These are phyloP conservation scores for Salix arbutifolia DNA, from an alignment of 345 rosid genomes.

Conservation along the genomic window DNA sequence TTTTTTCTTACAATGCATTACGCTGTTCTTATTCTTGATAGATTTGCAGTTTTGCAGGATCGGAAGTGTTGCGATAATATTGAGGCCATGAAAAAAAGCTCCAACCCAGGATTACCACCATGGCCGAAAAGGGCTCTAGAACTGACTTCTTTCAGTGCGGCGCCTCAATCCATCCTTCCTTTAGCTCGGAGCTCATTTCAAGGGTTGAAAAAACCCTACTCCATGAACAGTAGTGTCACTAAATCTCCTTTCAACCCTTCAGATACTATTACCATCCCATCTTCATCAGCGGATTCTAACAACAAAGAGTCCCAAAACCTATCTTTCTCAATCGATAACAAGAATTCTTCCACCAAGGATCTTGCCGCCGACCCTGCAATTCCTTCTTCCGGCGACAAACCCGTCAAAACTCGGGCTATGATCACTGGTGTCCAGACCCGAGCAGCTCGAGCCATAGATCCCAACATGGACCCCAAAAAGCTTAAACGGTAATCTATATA, in stretches of 20 bases:
- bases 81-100: not conserved
- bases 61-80: not conserved
- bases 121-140: not conserved
- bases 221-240: not conserved
- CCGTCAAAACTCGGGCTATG: not conserved
- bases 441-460: not conserved
- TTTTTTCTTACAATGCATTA: not conserved
- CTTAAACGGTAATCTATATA: conserved; percentile 24
- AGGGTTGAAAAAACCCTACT: conserved; percentile 11
- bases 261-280: not conserved
- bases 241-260: not conserved
- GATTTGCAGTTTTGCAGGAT: conserved; percentile 9
- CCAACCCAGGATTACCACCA: not conserved
- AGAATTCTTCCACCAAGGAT: not conserved
- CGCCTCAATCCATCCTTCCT: not conserved
- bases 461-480: conserved; percentile 28
- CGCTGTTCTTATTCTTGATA: not conserved
- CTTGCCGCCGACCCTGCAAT: not conserved
- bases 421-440: not conserved
- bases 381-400: not conserved
- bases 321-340: not conserved
- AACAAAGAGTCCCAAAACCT: not conserved
- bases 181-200: conserved; percentile 3
- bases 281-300: not conserved
- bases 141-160: not conserved